A percentile compares a stretch with the other conserved stretches of the same genome.
Conservation (phyloP, 106 monocot genomes). For the Dendrobium nobile region DNA sequence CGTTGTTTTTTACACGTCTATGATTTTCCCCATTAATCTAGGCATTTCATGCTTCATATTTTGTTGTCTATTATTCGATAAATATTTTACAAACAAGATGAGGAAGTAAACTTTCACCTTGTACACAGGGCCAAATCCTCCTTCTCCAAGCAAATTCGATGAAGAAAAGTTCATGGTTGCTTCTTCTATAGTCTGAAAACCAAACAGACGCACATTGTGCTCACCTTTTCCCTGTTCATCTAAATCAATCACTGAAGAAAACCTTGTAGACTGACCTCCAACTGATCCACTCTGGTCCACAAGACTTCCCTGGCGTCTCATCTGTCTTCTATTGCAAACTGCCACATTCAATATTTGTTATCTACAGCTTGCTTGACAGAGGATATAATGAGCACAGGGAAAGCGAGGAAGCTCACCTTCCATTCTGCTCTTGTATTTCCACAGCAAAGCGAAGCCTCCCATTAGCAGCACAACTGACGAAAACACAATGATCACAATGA, state of each 20-base stretch:
- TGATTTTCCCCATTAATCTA: too few relatives aligned
- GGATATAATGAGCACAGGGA: not conserved
- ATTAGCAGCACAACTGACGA: not conserved
- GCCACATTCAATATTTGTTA: not conserved
- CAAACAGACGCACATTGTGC: conserved; percentile 14
- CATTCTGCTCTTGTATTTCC: conserved; percentile 13
- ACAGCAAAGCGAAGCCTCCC: not conserved
- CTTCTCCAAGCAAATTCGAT: conserved; percentile 39
- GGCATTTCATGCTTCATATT: too few relatives aligned
- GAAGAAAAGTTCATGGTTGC: conserved; percentile 29
- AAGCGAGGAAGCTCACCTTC: not conserved
- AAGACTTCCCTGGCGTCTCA: not conserved
- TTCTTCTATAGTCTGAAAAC: conserved; percentile 19
- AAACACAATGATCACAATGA: not conserved
- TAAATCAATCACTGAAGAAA: conserved; percentile 2
- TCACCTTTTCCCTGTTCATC: conserved; percentile 5
- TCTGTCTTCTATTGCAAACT: not conserved
- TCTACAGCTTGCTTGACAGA: too few relatives aligned
- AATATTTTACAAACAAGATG: not conserved
- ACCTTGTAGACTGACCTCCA: not conserved
- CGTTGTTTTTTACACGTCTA: too few relatives aligned
- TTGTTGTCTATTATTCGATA: too few relatives aligned
- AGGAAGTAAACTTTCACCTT: conserved; percentile 25
- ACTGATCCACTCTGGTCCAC: not conserved
- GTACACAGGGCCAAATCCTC: conserved; percentile 58